Evolutionary conservation across 805 yeast genomes (phyloP), one percentile per base, ranked within the genome.

Genomic region (Ogataea paraovalis): DNA sequence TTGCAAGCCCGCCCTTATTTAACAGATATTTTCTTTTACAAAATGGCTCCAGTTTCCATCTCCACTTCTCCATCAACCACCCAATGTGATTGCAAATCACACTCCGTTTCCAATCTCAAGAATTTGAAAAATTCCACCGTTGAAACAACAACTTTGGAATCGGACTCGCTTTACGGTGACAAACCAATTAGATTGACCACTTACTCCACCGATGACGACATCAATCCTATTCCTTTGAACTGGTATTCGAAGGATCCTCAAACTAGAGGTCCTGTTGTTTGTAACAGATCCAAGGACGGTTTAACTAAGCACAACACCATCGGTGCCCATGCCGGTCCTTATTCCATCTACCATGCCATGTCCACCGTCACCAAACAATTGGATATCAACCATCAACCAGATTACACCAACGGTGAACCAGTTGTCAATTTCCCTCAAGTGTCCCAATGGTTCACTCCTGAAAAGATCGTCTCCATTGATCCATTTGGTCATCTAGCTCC

Each of bases 401-500:
- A 82, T 56, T 82, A 77, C 61, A 76, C 83, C 40, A 79, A 81
- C 60, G 74, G 86, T 27, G 76, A 81, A 57, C 86, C 87, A 10
- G 82, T 82, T 10, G 77, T 78, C 46, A 58, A 74, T 22, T 69
- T 82, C 53, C 73, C 75, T 9, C 80, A 77, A 47, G 78, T 75
- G 49, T 72, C 76, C 25, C 78, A 76, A 52, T 82, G 87, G 87
- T 68, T 69, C 41, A 77, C 72, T 46, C 55, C 63, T 18, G 75
- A 73, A 50, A 82, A 81, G 62, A 81, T 82, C 53, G 85, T 80
- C 21, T 73, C 86, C 2, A 65, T 82, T 73, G 87, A 82, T 61
- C 84, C 86, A 20, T 78, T 77, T 57, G 87, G 87, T 22, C 87
- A 82, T 55, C 62, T 80, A 50, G 79, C 84, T 10, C 86, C 86